Percentiles rank a stretch among this genome's conserved stretches.
These are phyloP conservation scores for Pyrenochaeta sp. DNA, from an alignment of 2,329 filamentous ascomycete species.

Conservation along the genomic window DNA sequence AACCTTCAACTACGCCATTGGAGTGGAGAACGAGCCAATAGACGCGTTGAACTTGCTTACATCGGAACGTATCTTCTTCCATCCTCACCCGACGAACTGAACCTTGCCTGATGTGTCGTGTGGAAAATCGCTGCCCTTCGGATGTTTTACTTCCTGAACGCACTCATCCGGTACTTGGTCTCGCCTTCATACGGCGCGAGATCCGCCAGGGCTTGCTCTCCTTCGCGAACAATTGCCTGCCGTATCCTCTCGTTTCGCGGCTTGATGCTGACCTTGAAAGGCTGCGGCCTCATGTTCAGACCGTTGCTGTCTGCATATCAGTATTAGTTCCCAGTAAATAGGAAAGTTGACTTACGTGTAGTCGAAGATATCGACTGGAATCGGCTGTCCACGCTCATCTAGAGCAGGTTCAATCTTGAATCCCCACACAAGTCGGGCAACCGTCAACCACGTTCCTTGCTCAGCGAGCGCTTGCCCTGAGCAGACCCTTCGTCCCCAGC, in stretches of 20 bases:
- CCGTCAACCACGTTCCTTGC: slow-evolving; percentile 67
- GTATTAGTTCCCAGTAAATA: not conserved
- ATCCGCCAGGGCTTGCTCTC: slow-evolving; percentile 60
- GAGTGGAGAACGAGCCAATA: no score
- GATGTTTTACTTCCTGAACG: slow-evolving; percentile 29
- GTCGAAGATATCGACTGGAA: slow-evolving; percentile 65
- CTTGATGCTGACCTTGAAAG: slow-evolving; percentile 63
- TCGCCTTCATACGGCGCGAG: slow-evolving; percentile 63
- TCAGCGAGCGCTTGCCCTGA: slow-evolving; percentile 68
- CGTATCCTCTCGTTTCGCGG: slow-evolving; percentile 60
- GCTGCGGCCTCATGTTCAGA: slow-evolving; percentile 66
- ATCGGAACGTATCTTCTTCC: no score
- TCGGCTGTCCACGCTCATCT: slow-evolving; percentile 54
- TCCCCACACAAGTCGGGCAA: slow-evolving; percentile 66
- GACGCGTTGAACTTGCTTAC: no score
- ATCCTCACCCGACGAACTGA: no score
- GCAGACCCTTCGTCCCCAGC: slow-evolving; percentile 65
- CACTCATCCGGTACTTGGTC: slow-evolving; percentile 64
- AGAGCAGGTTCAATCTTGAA: slow-evolving; percentile 60
- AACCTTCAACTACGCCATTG: no score
- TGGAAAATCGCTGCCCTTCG: not conserved
- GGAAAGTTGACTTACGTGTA: slow-evolving; percentile 56
- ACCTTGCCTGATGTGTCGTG: no score
- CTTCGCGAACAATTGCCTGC: slow-evolving; percentile 62
- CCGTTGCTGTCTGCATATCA: slow-evolving; percentile 56